These are phyloP conservation scores for Amphichorda felina DNA, from an alignment of 2,329 filamentous ascomycete species.

Conservation along the genomic window DNA sequence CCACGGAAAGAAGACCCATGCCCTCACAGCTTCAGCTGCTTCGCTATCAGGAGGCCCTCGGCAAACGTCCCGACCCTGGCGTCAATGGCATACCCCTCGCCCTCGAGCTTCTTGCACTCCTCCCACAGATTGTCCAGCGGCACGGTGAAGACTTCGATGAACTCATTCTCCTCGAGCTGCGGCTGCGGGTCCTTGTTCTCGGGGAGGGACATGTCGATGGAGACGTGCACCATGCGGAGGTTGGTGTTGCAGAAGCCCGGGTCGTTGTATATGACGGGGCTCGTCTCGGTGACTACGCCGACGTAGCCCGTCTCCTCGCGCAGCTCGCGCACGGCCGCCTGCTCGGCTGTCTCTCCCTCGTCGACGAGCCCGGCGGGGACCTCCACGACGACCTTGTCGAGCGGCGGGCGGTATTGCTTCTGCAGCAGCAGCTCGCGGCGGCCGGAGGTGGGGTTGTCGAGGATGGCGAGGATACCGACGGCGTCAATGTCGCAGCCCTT, in stretches of 20 bases:
- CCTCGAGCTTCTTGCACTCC: constrained; percentile 54
- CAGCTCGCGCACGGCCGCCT: constrained; percentile 51
- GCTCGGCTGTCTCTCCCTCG: constrained; percentile 45
- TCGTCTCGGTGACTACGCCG: constrained; percentile 40
- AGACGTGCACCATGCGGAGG: constrained; percentile 59
- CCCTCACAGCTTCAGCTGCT: constrained; percentile 32
- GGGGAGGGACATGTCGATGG: constrained; percentile 55
- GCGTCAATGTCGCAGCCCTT: constrained; percentile 52
- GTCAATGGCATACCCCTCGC: constrained; percentile 66
- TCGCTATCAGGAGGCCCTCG: constrained; percentile 65
- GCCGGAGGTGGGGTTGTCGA: constrained; percentile 39
- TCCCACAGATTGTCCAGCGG: constrained; percentile 52
- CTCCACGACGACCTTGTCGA: constrained; percentile 48
- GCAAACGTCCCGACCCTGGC: constrained; percentile 67
- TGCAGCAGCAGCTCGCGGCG: constrained; percentile 44
- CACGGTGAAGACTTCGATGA: constrained; percentile 68
- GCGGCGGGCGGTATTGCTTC: constrained; percentile 54
- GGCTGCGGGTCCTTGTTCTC: constrained; percentile 60
- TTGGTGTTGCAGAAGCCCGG: constrained; percentile 58
- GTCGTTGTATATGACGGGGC: constrained; percentile 56
- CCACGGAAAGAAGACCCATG: too few species aligned
- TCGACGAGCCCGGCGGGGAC: constrained; percentile 55
- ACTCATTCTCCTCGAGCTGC: constrained; percentile 66
- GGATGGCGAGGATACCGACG: constrained; percentile 60
- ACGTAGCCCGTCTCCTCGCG: constrained; percentile 58